Percentiles rank a stretch among this genome's conserved stretches.
These are phyloP conservation scores for Chaetomium olivaceum DNA, from an alignment of 2,329 filamentous ascomycete genomes.

Conservation along the genomic window DNA sequence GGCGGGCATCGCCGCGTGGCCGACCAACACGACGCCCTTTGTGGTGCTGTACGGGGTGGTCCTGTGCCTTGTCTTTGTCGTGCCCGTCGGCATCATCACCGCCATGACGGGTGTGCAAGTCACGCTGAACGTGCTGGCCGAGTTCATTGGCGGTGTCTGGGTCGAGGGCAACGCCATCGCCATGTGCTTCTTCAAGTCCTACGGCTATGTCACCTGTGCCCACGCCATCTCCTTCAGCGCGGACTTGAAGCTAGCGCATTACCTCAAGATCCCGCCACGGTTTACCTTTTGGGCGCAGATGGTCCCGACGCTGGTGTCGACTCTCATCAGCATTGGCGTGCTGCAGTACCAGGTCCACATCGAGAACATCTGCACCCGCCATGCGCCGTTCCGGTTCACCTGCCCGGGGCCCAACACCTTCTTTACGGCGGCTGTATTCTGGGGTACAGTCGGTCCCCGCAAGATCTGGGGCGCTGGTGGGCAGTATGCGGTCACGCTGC, in stretches of 20 bases:
- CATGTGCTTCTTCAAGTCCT: slow-evolving; percentile 34
- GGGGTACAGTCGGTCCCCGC: slow-evolving; percentile 61
- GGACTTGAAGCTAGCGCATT: slow-evolving; percentile 38
- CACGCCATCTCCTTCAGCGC: slow-evolving; percentile 30
- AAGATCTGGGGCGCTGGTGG: slow-evolving; percentile 51
- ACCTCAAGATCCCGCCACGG: slow-evolving; percentile 39
- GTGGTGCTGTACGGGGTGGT: slow-evolving; percentile 51
- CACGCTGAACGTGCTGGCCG: slow-evolving; percentile 32
- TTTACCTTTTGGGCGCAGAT: slow-evolving; percentile 42
- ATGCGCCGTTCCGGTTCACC: slow-evolving; percentile 54
- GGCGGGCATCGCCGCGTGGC: slow-evolving; percentile 41
- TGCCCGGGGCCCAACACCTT: slow-evolving; percentile 61
- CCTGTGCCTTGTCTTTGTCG: slow-evolving; percentile 47
- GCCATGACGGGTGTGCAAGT: slow-evolving; percentile 43
- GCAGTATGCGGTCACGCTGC: slow-evolving; percentile 49
- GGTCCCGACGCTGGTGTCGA: slow-evolving; percentile 40
- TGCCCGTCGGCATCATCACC: slow-evolving; percentile 50
- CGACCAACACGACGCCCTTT: slow-evolving; percentile 51
- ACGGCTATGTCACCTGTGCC: slow-evolving; percentile 33
- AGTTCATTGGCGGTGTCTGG: slow-evolving; percentile 33
- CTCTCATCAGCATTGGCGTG: slow-evolving; percentile 42
- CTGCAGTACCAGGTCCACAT: slow-evolving; percentile 48
- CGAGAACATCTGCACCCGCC: slow-evolving; percentile 50
- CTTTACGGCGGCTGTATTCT: slow-evolving; percentile 61
- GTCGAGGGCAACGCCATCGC: slow-evolving; percentile 32